These are phyloP conservation scores for Keithomyces neogunnii DNA, from an alignment of 2,329 filamentous ascomycete species.

Conservation along the genomic window DNA sequence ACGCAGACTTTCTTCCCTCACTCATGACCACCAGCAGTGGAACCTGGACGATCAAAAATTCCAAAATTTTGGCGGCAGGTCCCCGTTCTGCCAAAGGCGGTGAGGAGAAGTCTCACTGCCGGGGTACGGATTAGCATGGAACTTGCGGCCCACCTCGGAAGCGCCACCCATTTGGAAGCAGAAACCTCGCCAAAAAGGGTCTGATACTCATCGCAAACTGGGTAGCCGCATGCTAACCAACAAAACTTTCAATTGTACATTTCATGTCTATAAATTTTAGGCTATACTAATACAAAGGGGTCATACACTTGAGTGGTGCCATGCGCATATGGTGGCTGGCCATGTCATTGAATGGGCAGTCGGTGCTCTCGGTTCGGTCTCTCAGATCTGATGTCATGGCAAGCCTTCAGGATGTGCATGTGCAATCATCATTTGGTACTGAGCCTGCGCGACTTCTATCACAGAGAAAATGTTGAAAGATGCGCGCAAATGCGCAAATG, in stretches of 20 bases:
- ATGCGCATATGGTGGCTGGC: background rate
- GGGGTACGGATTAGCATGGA: background rate
- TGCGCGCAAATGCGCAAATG: slow-evolving; percentile 15
- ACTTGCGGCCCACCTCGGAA: too few species aligned
- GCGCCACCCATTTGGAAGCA: too few species aligned
- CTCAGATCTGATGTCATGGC: background rate
- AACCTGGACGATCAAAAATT: slow-evolving; percentile 15
- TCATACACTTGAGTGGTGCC: background rate
- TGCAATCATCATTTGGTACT: slow-evolving; percentile 15
- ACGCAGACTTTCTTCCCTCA: background rate
- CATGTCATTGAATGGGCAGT: background rate
- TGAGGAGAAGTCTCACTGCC: slow-evolving; percentile 9
- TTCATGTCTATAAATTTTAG: background rate
- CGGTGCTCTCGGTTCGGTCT: background rate
- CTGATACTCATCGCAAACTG: too few species aligned
- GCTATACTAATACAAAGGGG: background rate
- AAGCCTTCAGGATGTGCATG: background rate
- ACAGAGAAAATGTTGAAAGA: slow-evolving; percentile 15
- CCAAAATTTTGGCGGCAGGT: slow-evolving; percentile 30
- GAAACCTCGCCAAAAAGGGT: too few species aligned
- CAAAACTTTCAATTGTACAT: background rate
- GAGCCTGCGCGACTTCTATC: slow-evolving; percentile 26
- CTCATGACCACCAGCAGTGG: background rate
- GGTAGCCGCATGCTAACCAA: too few species aligned
- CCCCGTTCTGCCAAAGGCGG: slow-evolving; percentile 31